phyloP scores from a whole-genome alignment of 169 alveolate species.

The Plasmodium sp. region DNA sequence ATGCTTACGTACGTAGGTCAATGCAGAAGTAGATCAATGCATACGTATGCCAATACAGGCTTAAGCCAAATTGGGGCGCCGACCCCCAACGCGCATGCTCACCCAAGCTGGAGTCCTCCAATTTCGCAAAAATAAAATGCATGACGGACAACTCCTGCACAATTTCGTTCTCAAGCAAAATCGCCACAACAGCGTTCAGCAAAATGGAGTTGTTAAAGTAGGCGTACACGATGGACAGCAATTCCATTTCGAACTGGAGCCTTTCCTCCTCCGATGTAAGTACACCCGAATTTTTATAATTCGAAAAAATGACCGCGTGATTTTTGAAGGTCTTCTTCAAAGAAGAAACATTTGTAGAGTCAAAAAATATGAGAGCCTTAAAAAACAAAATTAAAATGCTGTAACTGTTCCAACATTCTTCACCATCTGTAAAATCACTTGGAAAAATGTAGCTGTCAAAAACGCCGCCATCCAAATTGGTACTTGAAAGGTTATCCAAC shows the following conservation, averaged over 20 bases:
- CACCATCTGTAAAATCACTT: conserved; percentile 26
- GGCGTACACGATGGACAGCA: conserved; percentile 34
- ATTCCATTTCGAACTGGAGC: conserved; percentile 25
- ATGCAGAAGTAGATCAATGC: neutral
- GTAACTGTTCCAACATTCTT: conserved; percentile 39
- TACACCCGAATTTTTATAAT: conserved; percentile 38
- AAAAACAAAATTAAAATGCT: conserved; percentile 52
- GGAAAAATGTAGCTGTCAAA: conserved; percentile 25
- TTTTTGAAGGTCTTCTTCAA: conserved; percentile 40
- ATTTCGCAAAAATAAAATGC: conserved; percentile 37
- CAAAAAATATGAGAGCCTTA: conserved; percentile 64
- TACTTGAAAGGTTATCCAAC: neutral
- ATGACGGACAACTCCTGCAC: conserved; percentile 55
- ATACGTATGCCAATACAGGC: neutral
- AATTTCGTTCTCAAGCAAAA: conserved; percentile 36
- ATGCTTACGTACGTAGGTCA: neutral
- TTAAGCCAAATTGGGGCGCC: neutral
- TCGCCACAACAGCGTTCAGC: conserved; percentile 38
- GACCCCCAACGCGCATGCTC: neutral
- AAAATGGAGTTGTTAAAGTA: conserved; percentile 49
- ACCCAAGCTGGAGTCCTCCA: conserved; percentile 55
- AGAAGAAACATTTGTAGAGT: conserved; percentile 59
- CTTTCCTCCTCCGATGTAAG: conserved; percentile 29
- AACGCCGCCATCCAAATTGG: conserved; percentile 24
- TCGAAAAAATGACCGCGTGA: conserved; percentile 47